A percentile compares a stretch with the other conserved stretches of the same genome.
Evolutionary conservation across 225 moss, liverwort and hornwort genomes (phyloP).

Genomic region (Physcomitrium patens): DNA sequence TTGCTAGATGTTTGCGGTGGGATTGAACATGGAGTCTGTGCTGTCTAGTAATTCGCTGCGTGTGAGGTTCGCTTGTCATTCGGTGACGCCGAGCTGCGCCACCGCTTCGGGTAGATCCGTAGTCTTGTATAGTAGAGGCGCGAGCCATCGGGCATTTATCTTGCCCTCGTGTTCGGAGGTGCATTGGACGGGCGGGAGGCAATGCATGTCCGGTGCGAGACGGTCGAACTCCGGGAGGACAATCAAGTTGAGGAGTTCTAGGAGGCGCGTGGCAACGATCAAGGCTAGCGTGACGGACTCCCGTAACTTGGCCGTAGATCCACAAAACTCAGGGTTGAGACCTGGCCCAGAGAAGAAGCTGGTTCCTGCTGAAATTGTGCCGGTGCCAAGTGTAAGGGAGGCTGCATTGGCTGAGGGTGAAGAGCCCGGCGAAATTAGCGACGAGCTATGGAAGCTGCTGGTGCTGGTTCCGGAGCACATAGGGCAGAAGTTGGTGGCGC

Average conservation of each 20-base stretch:
- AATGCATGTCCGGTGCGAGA: constrained; percentile 9
- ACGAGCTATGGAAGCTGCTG: constrained; percentile 78
- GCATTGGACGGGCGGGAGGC: constrained; percentile 1
- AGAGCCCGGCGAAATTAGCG: constrained; percentile 44
- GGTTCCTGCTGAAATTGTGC: constrained; percentile 1
- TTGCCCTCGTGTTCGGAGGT: neutral
- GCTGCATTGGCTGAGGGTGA: constrained; percentile 26
- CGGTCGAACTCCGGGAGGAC: neutral
- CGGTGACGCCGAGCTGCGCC: constrained; percentile 15
- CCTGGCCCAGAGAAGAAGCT: constrained; percentile 31
- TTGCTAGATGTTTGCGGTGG: neutral
- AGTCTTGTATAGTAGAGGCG: constrained; percentile 32
- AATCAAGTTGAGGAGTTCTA: constrained; percentile 10
- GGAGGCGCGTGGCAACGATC: constrained; percentile 3
- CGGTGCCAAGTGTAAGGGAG: neutral
- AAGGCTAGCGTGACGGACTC: constrained; percentile 40
- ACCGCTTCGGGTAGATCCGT: constrained; percentile 10
- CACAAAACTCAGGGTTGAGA: constrained; percentile 34
- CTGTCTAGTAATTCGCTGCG: constrained; percentile 29
- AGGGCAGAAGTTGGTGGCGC: constrained; percentile 60
- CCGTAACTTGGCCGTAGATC: constrained; percentile 47
- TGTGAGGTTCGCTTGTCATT: constrained; percentile 5
- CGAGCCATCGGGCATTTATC: constrained; percentile 21
- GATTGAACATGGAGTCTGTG: constrained; percentile 49
- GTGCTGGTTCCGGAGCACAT: constrained; percentile 84